Base-by-base conservation (phyloP, 108 stramenopile genomes). In the Fistulifera solaris region DNA sequence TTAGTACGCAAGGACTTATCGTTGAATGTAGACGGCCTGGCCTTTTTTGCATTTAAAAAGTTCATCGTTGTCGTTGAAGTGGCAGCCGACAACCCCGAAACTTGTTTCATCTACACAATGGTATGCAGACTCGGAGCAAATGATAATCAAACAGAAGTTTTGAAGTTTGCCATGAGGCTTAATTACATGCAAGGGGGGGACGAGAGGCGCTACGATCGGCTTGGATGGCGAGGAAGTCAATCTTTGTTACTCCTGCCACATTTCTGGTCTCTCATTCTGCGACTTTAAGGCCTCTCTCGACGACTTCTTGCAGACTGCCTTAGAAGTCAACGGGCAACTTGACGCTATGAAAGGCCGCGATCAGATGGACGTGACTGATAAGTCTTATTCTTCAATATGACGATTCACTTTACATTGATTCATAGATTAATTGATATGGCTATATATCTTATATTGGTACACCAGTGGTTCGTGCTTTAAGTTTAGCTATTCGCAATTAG, bases 161-260 rank as follows among this genome's bases (percentile, higher is more conserved):
- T 55, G 27, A 18, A 48, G 39, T 19, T 17, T 16, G 51, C 52
- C 56, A 64, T 64, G 63, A 27, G 47, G 24, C 41, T 64, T 1
- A 64, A 64, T 45, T 64, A 56, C 52, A 38, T 56, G 54, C 46
- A 64, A 43, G 31, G 25, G 8, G n/a, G 54, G 40, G 6, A 63
- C 62, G 7, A 25, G 54, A 45, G 63, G 63, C 6, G 35, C 43
- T 19, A 49, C 47, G 6, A 26, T 64, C 31, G 54, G 63, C 35
- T 10, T 64, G 38, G 35, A 55, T 26, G 45, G 63, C 17, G 55
- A 55, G 10, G 63, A 64, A 49, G 38, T 64, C 27, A 64, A 64
- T 48, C 55, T 64, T 26, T 64, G 54, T 48, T 55, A 24, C 35
- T 64, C 63, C 1, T 24, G 25, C 39, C 55, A 54, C 27, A 13